Evolutionary conservation across 805 yeast genomes (phyloP).

Genomic region (Candida awuae): DNA sequence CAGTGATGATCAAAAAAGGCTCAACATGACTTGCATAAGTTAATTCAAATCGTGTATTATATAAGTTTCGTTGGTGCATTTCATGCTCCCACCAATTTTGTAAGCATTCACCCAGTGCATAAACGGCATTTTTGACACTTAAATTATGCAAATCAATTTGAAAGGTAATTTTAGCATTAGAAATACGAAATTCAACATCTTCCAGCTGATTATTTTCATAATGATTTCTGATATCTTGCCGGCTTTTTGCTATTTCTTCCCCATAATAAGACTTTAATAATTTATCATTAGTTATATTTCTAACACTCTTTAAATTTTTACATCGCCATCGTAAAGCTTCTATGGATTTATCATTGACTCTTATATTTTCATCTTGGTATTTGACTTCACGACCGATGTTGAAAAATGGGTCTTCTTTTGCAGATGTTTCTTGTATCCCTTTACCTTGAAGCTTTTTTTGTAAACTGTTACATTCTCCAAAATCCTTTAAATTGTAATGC

Average conservation of each 20-base stretch:
- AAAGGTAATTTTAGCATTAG: slow-evolving; percentile 15
- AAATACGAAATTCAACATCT: slow-evolving; percentile 1
- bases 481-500: too few relatives aligned
- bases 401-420: too few relatives aligned
- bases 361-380: neutral
- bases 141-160: slow-evolving; percentile 52
- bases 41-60: slow-evolving; percentile 31
- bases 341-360: neutral
- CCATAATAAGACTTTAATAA: slow-evolving; percentile 2
- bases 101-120: slow-evolving; percentile 31
- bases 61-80: slow-evolving; percentile 32
- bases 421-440: too few relatives aligned
- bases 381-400: too few relatives aligned
- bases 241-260: neutral
- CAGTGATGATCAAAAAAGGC: slow-evolving; percentile 48
- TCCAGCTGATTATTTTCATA: neutral
- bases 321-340: neutral
- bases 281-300: slow-evolving; percentile 1
- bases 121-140: slow-evolving; percentile 39
- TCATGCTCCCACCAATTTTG: slow-evolving; percentile 61
- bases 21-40: slow-evolving; percentile 33
- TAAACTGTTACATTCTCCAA: too few relatives aligned
- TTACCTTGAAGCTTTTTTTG: too few relatives aligned
- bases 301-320: neutral
- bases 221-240: neutral